Percentiles rank a stretch among this genome's conserved stretches.
Conservation (phyloP, 805 yeast species). For the Saturnispora zaruensis region DNA sequence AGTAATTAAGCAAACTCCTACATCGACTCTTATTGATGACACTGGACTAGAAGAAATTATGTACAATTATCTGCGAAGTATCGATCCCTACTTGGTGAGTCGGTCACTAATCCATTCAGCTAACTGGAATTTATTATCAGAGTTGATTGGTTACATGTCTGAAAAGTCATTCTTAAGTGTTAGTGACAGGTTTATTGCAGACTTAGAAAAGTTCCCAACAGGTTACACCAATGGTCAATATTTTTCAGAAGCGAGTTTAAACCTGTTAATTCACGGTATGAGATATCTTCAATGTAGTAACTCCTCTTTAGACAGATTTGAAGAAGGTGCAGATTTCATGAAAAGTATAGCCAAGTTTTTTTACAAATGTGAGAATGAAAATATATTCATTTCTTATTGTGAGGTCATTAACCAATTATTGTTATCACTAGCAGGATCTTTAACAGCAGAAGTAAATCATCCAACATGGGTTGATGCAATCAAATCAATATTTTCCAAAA, state of each 20-base stretch:
- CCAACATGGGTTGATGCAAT: slow-evolving; percentile 91
- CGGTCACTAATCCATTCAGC: slow-evolving; percentile 74
- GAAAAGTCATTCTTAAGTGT: slow-evolving; percentile 75
- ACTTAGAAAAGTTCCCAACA: slow-evolving; percentile 72
- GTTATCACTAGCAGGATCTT: slow-evolving; percentile 71
- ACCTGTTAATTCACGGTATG: slow-evolving; percentile 85
- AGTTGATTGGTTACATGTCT: slow-evolving; percentile 84
- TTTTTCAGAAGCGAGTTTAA: slow-evolving; percentile 42
- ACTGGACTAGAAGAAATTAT: slow-evolving; percentile 86
- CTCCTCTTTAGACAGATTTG: slow-evolving; percentile 82
- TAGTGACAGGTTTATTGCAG: slow-evolving; percentile 88
- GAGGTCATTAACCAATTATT: slow-evolving; percentile 72
- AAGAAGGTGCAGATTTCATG: slow-evolving; percentile 87
- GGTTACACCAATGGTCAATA: slow-evolving; percentile 30
- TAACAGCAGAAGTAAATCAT: slow-evolving; percentile 92
- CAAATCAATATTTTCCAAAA: slow-evolving; percentile 45
- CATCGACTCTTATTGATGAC: slow-evolving; percentile 66
- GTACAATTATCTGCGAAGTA: slow-evolving; percentile 77
- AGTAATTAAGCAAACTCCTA: slow-evolving; percentile 79
- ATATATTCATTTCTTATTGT: slow-evolving; percentile 68
- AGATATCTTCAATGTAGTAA: slow-evolving; percentile 68
- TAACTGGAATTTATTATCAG: slow-evolving; percentile 90
- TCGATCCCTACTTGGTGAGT: slow-evolving; percentile 67
- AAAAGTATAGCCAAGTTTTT: slow-evolving; percentile 82
- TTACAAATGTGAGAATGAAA: slow-evolving; percentile 51